Conservation (phyloP, 2,329 filamentous ascomycete species). For the Metarhizium brunneum region DNA sequence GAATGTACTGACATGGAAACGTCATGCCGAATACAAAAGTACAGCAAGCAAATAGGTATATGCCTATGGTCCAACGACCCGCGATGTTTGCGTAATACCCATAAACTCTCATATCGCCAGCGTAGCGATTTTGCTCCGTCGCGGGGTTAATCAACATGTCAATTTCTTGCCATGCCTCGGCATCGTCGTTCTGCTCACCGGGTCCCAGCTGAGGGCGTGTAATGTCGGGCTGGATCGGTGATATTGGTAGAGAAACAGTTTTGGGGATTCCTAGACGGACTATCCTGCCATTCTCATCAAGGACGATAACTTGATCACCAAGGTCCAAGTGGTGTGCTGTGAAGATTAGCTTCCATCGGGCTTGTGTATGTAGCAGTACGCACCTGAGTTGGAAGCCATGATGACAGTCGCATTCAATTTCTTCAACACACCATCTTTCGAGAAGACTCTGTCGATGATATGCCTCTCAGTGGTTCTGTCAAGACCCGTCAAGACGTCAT, state of each 20-base stretch:
- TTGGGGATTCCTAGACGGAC: neutral
- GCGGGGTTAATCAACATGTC: neutral
- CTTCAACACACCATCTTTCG: constrained; percentile 18
- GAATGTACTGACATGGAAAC: neutral
- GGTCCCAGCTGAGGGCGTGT: neutral
- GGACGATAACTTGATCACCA: neutral
- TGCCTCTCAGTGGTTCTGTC: constrained; percentile 27
- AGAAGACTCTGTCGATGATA: constrained; percentile 26
- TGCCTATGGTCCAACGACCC: neutral
- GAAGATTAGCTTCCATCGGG: neutral
- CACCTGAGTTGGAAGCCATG: neutral
- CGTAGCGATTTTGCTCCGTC: neutral
- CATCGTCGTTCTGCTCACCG: neutral
- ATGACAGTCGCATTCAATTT: constrained; percentile 4
- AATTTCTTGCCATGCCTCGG: neutral
- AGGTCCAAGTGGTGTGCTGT: neutral
- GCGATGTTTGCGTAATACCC: neutral
- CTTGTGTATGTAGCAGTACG: neutral
- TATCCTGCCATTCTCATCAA: neutral
- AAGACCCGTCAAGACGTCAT: constrained; percentile 25
- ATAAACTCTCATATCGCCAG: neutral
- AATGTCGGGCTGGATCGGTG: neutral
- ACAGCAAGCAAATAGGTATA: neutral
- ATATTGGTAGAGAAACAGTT: neutral
- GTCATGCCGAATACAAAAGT: neutral